Base-by-base conservation (phyloP, 495 filamentous ascomycete genomes). In the Lasiosphaeriaceae sp. region DNA sequence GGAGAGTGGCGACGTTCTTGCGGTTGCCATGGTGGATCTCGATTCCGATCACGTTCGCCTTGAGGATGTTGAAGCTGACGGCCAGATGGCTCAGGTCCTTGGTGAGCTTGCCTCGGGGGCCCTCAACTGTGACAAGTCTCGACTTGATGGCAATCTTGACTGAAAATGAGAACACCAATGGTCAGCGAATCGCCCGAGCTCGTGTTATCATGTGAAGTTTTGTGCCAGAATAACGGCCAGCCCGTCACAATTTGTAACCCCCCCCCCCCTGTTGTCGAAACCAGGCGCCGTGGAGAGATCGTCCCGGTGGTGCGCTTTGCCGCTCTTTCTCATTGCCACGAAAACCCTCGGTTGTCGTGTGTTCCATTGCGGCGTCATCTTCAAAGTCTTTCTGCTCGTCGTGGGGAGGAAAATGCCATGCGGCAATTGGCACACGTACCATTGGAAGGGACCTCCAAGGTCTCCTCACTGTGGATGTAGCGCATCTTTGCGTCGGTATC, bases 141-240 rank as follows among this genome's bases (percentile, higher is more conserved):
- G 94, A 94, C 81, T 92, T 94, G 86, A 97, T 98, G 77, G 82
- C 77, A 76, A 97, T 83, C 82, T 91, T 93, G 83, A 97, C 93
- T 97, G 67, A 73, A 52, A 53, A 58, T 43, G 9, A n/a, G 21
- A 31, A 58, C 63, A 68, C 67, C 53, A 71, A 62, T 65, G 67
- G 69, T 77, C 67, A 74, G 71, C 67, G 73, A 64, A 34, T 52
- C 31, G 41, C 39, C 39, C n/a, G 5, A 12, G 12, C 39, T 43
- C 39, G n/a, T n/a, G n/a, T 17, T 4, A 43, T 16, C 1, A 43
- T 2, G n/a, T 9, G 14, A 9, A 9, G 14, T 43, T 14, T 17
- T n/a, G 12, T 12, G 39, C 14, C 14, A 43, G 16, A 4, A 17
- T 14, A 17, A 14, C 39, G 5, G 39, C 39, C 39, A 43, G 39